A percentile compares a stretch with the other conserved stretches of the same genome.
These are phyloP conservation scores for Phytopythium helicoides DNA, from an alignment of 352 stramenopile species.

Conservation along the genomic window DNA sequence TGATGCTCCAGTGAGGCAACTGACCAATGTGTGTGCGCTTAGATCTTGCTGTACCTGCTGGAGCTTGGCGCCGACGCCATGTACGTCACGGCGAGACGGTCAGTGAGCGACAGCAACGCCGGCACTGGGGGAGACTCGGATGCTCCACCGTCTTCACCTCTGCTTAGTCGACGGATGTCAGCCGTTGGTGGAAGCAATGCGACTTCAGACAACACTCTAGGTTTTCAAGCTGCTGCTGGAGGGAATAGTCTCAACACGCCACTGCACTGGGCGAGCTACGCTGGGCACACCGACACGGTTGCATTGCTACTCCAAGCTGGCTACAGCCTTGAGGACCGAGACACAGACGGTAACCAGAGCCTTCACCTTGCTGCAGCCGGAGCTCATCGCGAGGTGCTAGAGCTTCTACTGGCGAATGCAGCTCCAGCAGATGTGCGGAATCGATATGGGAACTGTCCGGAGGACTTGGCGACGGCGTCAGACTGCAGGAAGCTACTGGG, in stretches of 20 bases:
- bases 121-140: not conserved
- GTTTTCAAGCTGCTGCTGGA: not conserved
- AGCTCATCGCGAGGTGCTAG: slow-evolving; percentile 59
- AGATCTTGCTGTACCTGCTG: slow-evolving; percentile 64
- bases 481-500: slow-evolving; percentile 57
- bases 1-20: too few species aligned
- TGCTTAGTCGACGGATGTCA: not conserved
- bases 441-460: slow-evolving; percentile 67
- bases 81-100: slow-evolving; percentile 46
- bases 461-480: slow-evolving; percentile 67
- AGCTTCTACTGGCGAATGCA: slow-evolving; percentile 70
- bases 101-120: not conserved
- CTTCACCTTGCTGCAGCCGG: slow-evolving; percentile 74
- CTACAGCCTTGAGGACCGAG: slow-evolving; percentile 61
- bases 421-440: slow-evolving; percentile 58
- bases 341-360: slow-evolving; percentile 69
- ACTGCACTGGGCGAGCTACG: slow-evolving; percentile 86
- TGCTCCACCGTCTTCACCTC: slow-evolving; percentile 2
- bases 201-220: not conserved
- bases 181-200: not conserved
- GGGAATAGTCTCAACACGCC: slow-evolving; percentile 49
- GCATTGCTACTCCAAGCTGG: slow-evolving; percentile 62
- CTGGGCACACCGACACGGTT: slow-evolving; percentile 65
- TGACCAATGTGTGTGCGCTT: not conserved
- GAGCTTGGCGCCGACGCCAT: slow-evolving; percentile 68